Conservation (phyloP, 306 rosid genomes). For the Calophaca sinica region DNA sequence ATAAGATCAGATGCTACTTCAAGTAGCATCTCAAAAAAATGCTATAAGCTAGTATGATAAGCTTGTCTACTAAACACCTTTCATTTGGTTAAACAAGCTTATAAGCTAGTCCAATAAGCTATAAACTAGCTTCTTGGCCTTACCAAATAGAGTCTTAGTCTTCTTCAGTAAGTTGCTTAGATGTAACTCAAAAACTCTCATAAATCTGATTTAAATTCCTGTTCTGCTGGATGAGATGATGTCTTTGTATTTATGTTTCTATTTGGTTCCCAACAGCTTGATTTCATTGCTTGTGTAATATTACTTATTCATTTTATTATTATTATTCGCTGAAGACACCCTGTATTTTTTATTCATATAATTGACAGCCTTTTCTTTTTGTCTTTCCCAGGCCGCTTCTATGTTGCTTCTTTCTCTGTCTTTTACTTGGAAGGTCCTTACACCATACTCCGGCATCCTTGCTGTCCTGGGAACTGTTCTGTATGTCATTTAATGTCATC, state of each 20-base stretch:
- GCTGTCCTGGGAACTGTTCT: constrained; percentile 93
- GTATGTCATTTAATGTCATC: constrained; percentile 63
- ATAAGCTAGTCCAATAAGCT: no score
- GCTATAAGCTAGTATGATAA: no score
- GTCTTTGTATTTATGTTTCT: constrained; percentile 32
- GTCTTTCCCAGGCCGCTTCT: constrained; percentile 76
- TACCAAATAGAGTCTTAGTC: no score
- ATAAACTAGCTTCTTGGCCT: no score
- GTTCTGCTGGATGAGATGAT: constrained; percentile 13
- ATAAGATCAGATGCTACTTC: no score
- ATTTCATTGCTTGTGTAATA: constrained; percentile 1
- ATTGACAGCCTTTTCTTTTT: constrained; percentile 24
- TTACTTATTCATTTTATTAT: neutral
- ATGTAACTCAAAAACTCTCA: no score
- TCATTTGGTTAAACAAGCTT: no score
- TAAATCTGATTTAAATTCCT: no score
- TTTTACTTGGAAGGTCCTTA: constrained; percentile 82
- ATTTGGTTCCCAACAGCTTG: neutral
- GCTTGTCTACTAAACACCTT: no score
- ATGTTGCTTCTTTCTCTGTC: constrained; percentile 93
- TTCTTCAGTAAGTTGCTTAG: no score
- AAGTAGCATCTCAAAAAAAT: no score
- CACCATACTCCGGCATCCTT: constrained; percentile 82
- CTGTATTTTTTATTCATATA: constrained; percentile 19
- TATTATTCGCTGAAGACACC: neutral